Conservation (phyloP, 768 basidiomycete genomes). For the Astraeus odoratus region DNA sequence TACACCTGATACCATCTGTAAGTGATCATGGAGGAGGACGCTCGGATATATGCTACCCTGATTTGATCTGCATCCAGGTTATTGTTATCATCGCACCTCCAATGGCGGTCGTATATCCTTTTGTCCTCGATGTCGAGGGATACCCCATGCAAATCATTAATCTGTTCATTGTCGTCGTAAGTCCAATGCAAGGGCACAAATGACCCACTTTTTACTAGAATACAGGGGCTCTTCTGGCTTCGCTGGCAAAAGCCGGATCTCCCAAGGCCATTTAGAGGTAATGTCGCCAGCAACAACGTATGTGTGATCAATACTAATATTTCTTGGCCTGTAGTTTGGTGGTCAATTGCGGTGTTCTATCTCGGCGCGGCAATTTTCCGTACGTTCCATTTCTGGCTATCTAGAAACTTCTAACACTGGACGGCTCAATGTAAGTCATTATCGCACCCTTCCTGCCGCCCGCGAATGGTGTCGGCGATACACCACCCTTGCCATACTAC, state of each 20-base stretch:
- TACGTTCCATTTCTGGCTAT: slow-evolving; percentile 24
- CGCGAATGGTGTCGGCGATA: slow-evolving; percentile 48
- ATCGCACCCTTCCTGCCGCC: slow-evolving; percentile 51
- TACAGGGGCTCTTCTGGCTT: slow-evolving; percentile 52
- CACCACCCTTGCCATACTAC: slow-evolving; percentile 55
- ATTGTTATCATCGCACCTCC: slow-evolving; percentile 49
- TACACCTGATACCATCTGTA: slow-evolving; percentile 49
- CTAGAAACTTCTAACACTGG: not conserved
- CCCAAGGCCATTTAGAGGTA: slow-evolving; percentile 48
- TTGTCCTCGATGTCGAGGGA: slow-evolving; percentile 50
- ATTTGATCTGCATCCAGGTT: slow-evolving; percentile 25
- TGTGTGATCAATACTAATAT: not conserved
- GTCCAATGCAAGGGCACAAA: slow-evolving; percentile 9
- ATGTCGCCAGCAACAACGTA: not conserved
- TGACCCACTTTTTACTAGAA: not conserved
- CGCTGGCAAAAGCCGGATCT: slow-evolving; percentile 43
- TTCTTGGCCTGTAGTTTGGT: slow-evolving; percentile 46
- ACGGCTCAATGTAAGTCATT: slow-evolving; percentile 31
- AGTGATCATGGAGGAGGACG: too few species aligned
- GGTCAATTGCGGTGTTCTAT: slow-evolving; percentile 49
- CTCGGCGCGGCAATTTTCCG: slow-evolving; percentile 44
- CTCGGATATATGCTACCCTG: too few species aligned
- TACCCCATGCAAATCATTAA: slow-evolving; percentile 49
- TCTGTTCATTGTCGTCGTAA: slow-evolving; percentile 48
- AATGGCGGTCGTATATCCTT: too few species aligned